These are phyloP conservation scores for Microstroma glucosiphilum DNA, from an alignment of 1,284 basidiomycete genomes.

Conservation along the genomic window DNA sequence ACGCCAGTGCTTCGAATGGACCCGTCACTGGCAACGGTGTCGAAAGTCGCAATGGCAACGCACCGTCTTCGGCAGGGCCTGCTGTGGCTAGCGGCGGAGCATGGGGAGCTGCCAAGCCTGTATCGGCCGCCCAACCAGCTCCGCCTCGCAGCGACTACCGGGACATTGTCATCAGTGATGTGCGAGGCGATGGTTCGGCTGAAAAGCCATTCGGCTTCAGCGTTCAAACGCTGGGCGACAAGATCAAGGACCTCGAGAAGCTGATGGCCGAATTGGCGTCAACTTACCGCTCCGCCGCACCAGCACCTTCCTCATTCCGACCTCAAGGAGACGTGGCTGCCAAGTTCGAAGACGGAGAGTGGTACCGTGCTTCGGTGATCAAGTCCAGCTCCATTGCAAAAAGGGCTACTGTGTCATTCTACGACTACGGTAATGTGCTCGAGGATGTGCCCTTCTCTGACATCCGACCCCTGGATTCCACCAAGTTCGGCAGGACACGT, in stretches of 20 bases:
- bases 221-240: slow-evolving; percentile 63
- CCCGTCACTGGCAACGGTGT: slow-evolving; percentile 10
- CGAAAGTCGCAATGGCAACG: slow-evolving; percentile 12
- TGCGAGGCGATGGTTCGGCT: slow-evolving; percentile 57
- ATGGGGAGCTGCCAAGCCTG: slow-evolving; percentile 3
- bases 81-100: background rate
- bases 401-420: slow-evolving; percentile 26
- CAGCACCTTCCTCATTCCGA: slow-evolving; percentile 40
- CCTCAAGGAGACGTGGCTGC: slow-evolving; percentile 60
- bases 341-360: slow-evolving; percentile 52
- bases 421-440: slow-evolving; percentile 39
- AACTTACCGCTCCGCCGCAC: slow-evolving; percentile 65
- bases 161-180: slow-evolving; percentile 84
- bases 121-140: slow-evolving; percentile 14
- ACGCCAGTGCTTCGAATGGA: slow-evolving; percentile 3
- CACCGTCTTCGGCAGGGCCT: slow-evolving; percentile 5
- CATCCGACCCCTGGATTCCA: slow-evolving; percentile 31
- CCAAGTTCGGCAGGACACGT: slow-evolving; percentile 27
- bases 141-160: slow-evolving; percentile 66
- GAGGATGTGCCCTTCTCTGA: slow-evolving; percentile 29
- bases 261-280: slow-evolving; percentile 87
- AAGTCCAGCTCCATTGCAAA: slow-evolving; percentile 25
- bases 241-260: slow-evolving; percentile 65
- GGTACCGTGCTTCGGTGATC: slow-evolving; percentile 40
- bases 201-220: slow-evolving; percentile 77